These are phyloP conservation scores for Hygrophorus pudorinus DNA, from an alignment of 768 basidiomycete species.

Conservation along the genomic window DNA sequence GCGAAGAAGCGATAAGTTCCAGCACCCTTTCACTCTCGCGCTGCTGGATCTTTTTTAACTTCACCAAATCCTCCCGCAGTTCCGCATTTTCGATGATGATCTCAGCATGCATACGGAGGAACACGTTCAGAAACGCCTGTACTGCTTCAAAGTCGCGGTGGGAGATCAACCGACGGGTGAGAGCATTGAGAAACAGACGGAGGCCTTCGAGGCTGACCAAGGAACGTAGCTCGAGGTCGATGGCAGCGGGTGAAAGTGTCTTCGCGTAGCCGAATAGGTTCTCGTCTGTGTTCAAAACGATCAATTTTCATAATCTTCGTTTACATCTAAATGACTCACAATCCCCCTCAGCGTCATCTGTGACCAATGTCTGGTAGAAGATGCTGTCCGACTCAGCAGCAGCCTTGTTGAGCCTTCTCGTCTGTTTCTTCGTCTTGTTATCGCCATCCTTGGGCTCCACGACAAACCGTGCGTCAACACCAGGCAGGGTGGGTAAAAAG, in stretches of 20 bases:
- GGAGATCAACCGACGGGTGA: slow-evolving; percentile 62
- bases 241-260: slow-evolving; percentile 78
- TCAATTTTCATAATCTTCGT: slow-evolving; percentile 1
- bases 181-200: slow-evolving; percentile 58
- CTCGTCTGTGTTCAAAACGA: slow-evolving; percentile 42
- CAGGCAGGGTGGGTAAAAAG: slow-evolving; percentile 89
- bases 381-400: slow-evolving; percentile 49
- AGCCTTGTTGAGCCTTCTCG: slow-evolving; percentile 43
- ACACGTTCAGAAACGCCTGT: slow-evolving; percentile 77
- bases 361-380: slow-evolving; percentile 56
- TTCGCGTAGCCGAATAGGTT: slow-evolving; percentile 78
- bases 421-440: slow-evolving; percentile 30
- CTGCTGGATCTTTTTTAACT: slow-evolving; percentile 53
- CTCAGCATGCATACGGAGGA: slow-evolving; percentile 80
- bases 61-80: slow-evolving; percentile 44
- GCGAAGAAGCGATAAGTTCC: slow-evolving; percentile 61
- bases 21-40: slow-evolving; percentile 72
- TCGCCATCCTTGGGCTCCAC: slow-evolving; percentile 30
- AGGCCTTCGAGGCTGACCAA: slow-evolving; percentile 58
- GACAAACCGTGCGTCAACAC: slow-evolving; percentile 77
- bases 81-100: slow-evolving; percentile 64
- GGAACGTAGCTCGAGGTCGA: slow-evolving; percentile 85
- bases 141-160: slow-evolving; percentile 94
- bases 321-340: slow-evolving; percentile 41
- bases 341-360: slow-evolving; percentile 44